Evolutionary conservation across 768 basidiomycete genomes (phyloP), one percentile per base, ranked within the genome.

Genomic region (Collybia nuda): DNA sequence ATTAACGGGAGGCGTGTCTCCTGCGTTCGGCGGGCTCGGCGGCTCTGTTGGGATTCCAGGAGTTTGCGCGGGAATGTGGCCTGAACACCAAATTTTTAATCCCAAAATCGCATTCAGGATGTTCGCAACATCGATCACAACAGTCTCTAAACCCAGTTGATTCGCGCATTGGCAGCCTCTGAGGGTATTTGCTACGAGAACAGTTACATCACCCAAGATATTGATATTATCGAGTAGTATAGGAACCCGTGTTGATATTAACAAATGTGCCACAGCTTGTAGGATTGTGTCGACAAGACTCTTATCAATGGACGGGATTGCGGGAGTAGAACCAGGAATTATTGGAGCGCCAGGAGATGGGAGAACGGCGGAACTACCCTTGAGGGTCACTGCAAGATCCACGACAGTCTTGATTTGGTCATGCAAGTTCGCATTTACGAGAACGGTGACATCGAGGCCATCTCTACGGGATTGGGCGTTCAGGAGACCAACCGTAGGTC

Each of bases 401-500:
- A 28, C 52, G 6, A 57, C 6, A 6, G 12, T 40, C 40, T 47
- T 39, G 24, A 60, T 40, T 17, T 54, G 51, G 17, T 36, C 35
- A 28, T 55, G 23, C 5, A 57, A 41, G 2, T 39, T 2, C 23
- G 22, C 41, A 43, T 43, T 28, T 14, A 43, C 21, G 41, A 43
- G 22, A 43, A 18, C 36, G 2, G 9, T 24, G 44, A 24, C 41
- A 6, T 22, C 26, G 18, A 14, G 6, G 17, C 9, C 17, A 12
- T 17, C 43, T 15, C 39, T 17, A 11, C 28, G 43, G 26, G 47
- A 17, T 18, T 38, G 18, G 14, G 12, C 29, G 2, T 32, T 39
- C 7, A 23, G n/a, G 23, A 50, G 39, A 7, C 62, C 65, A 40
- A 66, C 56, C 3, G 51, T 57, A 4, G 67, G 44, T 17, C 38